Percentiles rank a stretch among this genome's conserved stretches.
These are phyloP conservation scores for Pterocarpus santalinus DNA, from an alignment of 306 rosid species.

Conservation along the genomic window DNA sequence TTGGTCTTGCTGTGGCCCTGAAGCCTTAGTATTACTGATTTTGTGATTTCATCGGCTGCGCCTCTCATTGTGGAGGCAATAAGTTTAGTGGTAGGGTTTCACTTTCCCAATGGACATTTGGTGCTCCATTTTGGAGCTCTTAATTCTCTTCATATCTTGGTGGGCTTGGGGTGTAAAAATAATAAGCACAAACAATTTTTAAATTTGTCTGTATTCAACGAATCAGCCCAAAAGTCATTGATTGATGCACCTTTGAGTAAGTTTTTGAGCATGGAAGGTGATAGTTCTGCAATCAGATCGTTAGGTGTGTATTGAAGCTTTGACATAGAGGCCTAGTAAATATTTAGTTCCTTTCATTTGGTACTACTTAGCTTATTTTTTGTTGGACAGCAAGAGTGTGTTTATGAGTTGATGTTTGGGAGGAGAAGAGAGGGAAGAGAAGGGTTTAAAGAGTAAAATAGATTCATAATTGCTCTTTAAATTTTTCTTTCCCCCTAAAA, in stretches of 20 bases:
- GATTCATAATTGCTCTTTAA: too few species aligned
- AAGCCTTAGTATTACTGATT: conserved; percentile 65
- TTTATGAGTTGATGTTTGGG: too few species aligned
- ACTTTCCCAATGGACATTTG: conserved; percentile 53
- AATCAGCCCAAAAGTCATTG: conserved; percentile 25
- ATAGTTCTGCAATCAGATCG: conserved; percentile 34
- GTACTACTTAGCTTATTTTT: background rate
- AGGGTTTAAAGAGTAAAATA: too few species aligned
- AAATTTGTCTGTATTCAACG: conserved; percentile 32
- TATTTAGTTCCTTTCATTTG: background rate
- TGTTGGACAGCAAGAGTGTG: too few species aligned
- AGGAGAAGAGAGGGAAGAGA: too few species aligned
- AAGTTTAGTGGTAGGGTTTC: conserved; percentile 50
- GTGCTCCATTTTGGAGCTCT: conserved; percentile 51
- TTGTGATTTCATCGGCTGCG: conserved; percentile 36
- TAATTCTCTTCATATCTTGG: conserved; percentile 59
- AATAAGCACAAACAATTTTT: conserved; percentile 60
- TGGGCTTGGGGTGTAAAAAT: conserved; percentile 68
- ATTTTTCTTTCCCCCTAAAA: too few species aligned
- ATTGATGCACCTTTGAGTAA: conserved; percentile 43
- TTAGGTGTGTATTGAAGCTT: conserved; percentile 20
- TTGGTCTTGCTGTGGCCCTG: conserved; percentile 86
- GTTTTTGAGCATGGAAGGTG: conserved; percentile 48
- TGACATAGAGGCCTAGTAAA: background rate
- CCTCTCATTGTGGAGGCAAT: conserved; percentile 50